phyloP scores from a whole-genome alignment of 2,329 filamentous ascomycete species.

The Beauveria caledonica region DNA sequence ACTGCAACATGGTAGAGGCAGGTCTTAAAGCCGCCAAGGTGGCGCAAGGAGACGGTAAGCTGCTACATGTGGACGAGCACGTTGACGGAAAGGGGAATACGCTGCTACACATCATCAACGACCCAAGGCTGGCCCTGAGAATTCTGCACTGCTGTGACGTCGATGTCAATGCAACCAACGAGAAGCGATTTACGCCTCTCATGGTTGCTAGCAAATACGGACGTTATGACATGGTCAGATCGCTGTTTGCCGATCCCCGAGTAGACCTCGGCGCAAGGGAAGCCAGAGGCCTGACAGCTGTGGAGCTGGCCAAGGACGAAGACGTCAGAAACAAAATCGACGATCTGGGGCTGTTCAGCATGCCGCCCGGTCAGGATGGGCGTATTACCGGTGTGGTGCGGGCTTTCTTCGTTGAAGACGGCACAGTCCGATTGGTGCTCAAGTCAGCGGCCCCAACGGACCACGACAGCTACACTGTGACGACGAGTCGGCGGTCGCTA shows the following conservation, averaged over 20 bases:
- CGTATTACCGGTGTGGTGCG: slow-evolving; percentile 88
- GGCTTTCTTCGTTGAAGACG: slow-evolving; percentile 96
- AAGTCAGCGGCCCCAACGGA: slow-evolving; percentile 87
- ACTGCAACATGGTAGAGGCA: slow-evolving; percentile 77
- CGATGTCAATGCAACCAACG: slow-evolving; percentile 93
- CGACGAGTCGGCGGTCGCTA: slow-evolving; percentile 81
- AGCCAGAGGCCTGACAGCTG: slow-evolving; percentile 79
- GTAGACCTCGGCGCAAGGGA: slow-evolving; percentile 83
- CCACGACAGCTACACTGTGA: slow-evolving; percentile 80
- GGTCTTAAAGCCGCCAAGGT: slow-evolving; percentile 66
- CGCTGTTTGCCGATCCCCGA: slow-evolving; percentile 77
- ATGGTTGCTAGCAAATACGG: slow-evolving; percentile 99
- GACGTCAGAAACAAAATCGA: slow-evolving; percentile 95
- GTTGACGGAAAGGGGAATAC: slow-evolving; percentile 91
- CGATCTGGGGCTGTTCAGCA: slow-evolving; percentile 78
- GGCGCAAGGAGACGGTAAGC: slow-evolving; percentile 67
- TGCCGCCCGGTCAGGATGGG: slow-evolving; percentile 61
- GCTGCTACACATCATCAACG: slow-evolving; percentile 88
- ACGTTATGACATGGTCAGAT: slow-evolving; percentile 83
- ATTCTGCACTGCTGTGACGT: slow-evolving; percentile 81
- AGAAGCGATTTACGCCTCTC: slow-evolving; percentile 86
- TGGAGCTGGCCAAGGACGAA: slow-evolving; percentile 95
- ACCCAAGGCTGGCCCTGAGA: slow-evolving; percentile 64
- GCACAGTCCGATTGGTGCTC: slow-evolving; percentile 81
- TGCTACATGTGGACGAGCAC: slow-evolving; percentile 87